phyloP scores from a whole-genome alignment of 306 rosid species.

The Malus sylvestris region DNA sequence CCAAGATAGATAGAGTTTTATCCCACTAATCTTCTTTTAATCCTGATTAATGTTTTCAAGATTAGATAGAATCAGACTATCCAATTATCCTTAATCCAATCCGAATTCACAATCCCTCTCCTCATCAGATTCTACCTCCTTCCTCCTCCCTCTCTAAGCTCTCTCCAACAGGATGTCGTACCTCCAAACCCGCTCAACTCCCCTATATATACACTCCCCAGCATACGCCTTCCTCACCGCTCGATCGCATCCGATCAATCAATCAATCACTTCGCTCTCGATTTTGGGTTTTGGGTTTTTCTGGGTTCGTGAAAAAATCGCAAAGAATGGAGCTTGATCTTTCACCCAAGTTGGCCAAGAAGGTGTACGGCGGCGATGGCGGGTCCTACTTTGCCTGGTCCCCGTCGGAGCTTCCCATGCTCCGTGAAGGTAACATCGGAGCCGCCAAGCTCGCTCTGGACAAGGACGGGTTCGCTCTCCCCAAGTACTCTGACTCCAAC shows the following conservation, averaged over 20 bases:
- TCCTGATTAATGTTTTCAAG: neutral
- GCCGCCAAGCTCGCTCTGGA: constrained; percentile 64
- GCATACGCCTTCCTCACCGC: neutral
- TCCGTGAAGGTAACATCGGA: constrained; percentile 62
- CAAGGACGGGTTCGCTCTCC: constrained; percentile 68
- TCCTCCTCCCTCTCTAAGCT: neutral
- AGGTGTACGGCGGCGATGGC: constrained; percentile 49
- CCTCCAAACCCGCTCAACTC: neutral
- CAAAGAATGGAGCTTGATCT: constrained; percentile 61
- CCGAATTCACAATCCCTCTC: neutral
- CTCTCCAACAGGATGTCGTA: neutral
- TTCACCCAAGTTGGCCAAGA: constrained; percentile 59
- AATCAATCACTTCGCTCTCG: neutral
- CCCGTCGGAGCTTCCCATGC: constrained; percentile 74
- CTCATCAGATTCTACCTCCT: neutral
- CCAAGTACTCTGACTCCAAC: constrained; percentile 65
- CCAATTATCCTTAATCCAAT: neutral
- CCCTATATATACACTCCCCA: neutral
- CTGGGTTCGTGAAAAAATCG: neutral
- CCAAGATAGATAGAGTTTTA: no score
- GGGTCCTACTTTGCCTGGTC: constrained; percentile 67
- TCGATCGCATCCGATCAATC: neutral
- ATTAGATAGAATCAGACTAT: neutral
- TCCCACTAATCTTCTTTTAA: neutral
- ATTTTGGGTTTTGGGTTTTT: constrained; percentile 5